Evolutionary conservation across 805 yeast genomes (phyloP), one percentile per base, ranked within the genome.

Genomic region (Ogataea nonfermentans): DNA sequence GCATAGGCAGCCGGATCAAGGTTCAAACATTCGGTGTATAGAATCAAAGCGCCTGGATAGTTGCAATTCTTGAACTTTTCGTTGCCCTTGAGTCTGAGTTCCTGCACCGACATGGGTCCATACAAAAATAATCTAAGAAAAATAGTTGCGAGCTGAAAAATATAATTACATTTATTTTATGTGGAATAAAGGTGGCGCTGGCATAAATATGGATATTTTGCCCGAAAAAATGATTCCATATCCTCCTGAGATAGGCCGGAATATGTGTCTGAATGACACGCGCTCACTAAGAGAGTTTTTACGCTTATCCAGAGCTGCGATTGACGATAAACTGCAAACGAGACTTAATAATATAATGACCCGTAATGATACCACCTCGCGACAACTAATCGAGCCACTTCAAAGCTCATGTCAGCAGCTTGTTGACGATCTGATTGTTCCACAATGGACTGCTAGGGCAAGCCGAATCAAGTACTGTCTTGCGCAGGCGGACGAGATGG

Each of bases 271-370:
- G 3, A 48, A 57, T 1, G 61, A 55, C 28, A 37, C 62, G 5
- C 58, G 57, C 32, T 65, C 70, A 0, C 49, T 70, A 4, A 45
- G 67, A 22, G 49, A 61, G 3, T 70, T 70, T 40, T 45, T 70
- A 15, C 50, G 56, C 14, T 42, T 62, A 1, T 67, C 73, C 3
- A 51, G 76, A 44, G 45, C 46, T 24, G 46, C 59, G 4, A 51
- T 66, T 9, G 82, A 77, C 46, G 81, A 76, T 50, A 68, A 67
- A 4, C 50, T 76, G 0, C 64, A 56, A 25, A 68, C 71, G 27
- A 55, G 68, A 27, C 44, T 76, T 19, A 73, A 75, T 35, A 67
- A 69, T 8, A 43, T 65, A 6, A 43, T 61, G 10, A 63, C 53
- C 33, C 63, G 58, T 29, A 60, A 55, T 31, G 63, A 58, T 22